Conservation (phyloP, 352 stramenopile species). For the Globisporangium polare region DNA sequence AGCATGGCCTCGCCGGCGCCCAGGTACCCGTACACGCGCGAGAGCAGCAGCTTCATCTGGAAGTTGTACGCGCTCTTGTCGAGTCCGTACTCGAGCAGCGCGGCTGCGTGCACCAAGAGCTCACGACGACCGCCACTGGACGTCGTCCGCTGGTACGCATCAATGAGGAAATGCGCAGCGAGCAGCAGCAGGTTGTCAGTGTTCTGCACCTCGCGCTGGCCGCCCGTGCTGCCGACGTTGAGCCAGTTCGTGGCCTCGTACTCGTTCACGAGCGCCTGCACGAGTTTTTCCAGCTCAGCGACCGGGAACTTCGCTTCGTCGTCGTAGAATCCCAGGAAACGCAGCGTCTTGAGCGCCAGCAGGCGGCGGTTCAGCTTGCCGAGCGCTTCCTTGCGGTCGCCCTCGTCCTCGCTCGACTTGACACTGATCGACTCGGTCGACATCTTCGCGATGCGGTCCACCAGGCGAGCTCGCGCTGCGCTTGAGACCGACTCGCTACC, state of each 20-base stretch:
- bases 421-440: slow-evolving; percentile 23
- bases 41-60: slow-evolving; percentile 87
- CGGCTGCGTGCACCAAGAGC: slow-evolving; percentile 49
- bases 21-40: slow-evolving; percentile 72
- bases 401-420: slow-evolving; percentile 16
- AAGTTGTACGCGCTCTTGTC: slow-evolving; percentile 86
- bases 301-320: slow-evolving; percentile 19
- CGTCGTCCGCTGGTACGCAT: slow-evolving; percentile 50
- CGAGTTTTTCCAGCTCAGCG: slow-evolving; percentile 32
- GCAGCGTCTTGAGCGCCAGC: slow-evolving; percentile 63
- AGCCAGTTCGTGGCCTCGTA: slow-evolving; percentile 74
- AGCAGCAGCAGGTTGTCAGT: slow-evolving; percentile 82
- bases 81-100: slow-evolving; percentile 70
- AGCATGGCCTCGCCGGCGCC: slow-evolving; percentile 65
- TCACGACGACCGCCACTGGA: slow-evolving; percentile 17
- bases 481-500: slow-evolving; percentile 23
- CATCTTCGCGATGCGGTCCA: slow-evolving; percentile 32
- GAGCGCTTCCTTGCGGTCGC: slow-evolving; percentile 41
- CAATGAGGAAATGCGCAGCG: slow-evolving; percentile 60
- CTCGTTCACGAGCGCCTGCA: slow-evolving; percentile 48
- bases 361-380: slow-evolving; percentile 48
- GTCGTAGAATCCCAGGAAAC: slow-evolving; percentile 59
- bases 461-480: slow-evolving; percentile 31
- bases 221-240: slow-evolving; percentile 61
- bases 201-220: slow-evolving; percentile 80